Conservation (phyloP, 768 basidiomycete species). For the Trametes cingulata region DNA sequence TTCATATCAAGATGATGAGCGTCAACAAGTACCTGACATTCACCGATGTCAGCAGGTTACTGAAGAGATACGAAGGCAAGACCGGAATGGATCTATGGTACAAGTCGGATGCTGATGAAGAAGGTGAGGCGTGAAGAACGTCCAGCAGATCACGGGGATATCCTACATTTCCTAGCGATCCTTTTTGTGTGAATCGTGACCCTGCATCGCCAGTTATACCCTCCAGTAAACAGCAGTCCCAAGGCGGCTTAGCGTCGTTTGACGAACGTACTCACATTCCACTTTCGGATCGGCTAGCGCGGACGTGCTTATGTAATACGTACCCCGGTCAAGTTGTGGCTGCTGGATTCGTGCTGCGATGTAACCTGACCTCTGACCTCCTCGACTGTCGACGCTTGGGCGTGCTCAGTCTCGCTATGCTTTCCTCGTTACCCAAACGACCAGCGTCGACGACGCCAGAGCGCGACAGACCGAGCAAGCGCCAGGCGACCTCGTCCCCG, state of each 20-base stretch:
- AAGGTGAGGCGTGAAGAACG: neutral
- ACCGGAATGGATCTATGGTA: conserved; percentile 51
- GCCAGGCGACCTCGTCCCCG: conserved; percentile 59
- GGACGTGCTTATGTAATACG: conserved; percentile 8
- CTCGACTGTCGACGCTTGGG: neutral
- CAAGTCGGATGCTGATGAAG: conserved; percentile 13
- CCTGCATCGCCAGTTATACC: too few species aligned
- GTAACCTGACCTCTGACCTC: conserved; percentile 18
- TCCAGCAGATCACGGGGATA: too few species aligned
- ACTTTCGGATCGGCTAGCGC: neutral
- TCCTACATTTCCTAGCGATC: too few species aligned
- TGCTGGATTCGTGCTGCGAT: conserved; percentile 29
- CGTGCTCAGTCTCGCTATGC: conserved; percentile 12
- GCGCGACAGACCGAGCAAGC: conserved; percentile 52
- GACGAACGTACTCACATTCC: neutral
- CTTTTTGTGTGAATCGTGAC: neutral
- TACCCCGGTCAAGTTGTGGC: conserved; percentile 6
- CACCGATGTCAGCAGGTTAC: conserved; percentile 48
- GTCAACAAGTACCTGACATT: conserved; percentile 55
- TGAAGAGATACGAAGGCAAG: conserved; percentile 56
- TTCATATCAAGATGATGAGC: conserved; percentile 48
- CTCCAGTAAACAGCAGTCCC: too few species aligned
- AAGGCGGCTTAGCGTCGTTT: neutral
- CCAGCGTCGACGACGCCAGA: conserved; percentile 55
- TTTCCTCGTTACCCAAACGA: conserved; percentile 48